A percentile compares a stretch with the other conserved stretches of the same genome.
Conservation (phyloP, 768 basidiomycete species). For the Gelatoporia subvermispora region DNA sequence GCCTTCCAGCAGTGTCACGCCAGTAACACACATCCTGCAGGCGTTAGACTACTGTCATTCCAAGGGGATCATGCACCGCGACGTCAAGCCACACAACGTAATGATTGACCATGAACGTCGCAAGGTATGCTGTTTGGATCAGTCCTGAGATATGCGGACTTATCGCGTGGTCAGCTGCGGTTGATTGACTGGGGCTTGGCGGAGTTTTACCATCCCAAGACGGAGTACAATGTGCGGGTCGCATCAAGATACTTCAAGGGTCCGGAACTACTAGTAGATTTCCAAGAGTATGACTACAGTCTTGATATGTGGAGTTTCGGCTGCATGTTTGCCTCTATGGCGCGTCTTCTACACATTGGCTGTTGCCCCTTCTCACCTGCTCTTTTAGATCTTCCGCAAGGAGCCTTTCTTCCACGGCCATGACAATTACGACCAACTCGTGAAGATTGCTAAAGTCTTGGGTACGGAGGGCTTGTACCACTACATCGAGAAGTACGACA, state of each 20-base stretch:
- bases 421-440: constrained; percentile 97
- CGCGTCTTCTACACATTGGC: constrained; percentile 30
- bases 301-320: constrained; percentile 99
- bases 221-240: constrained; percentile 97
- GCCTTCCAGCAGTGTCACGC: no score
- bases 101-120: constrained; percentile 99
- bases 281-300: constrained; percentile 98
- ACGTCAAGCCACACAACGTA: constrained; percentile 98
- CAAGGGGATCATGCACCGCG: constrained; percentile 97
- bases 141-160: not conserved
- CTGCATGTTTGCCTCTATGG: constrained; percentile 99
- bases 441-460: constrained; percentile 96
- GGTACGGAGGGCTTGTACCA: constrained; percentile 93
- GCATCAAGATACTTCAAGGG: constrained; percentile 98
- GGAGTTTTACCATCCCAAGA: constrained; percentile 97
- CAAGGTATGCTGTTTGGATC: constrained; percentile 47
- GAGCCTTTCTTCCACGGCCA: constrained; percentile 99
- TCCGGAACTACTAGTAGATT: constrained; percentile 93
- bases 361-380: not conserved
- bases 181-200: constrained; percentile 99
- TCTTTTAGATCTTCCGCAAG: constrained; percentile 87
- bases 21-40: constrained; percentile 29
- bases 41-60: constrained; percentile 98
- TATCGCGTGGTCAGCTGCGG: constrained; percentile 54
- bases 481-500: constrained; percentile 93